Evolutionary conservation across 495 filamentous ascomycete genomes (phyloP), one percentile per base, ranked within the genome.

Genomic region (Neurospora discreta): DNA sequence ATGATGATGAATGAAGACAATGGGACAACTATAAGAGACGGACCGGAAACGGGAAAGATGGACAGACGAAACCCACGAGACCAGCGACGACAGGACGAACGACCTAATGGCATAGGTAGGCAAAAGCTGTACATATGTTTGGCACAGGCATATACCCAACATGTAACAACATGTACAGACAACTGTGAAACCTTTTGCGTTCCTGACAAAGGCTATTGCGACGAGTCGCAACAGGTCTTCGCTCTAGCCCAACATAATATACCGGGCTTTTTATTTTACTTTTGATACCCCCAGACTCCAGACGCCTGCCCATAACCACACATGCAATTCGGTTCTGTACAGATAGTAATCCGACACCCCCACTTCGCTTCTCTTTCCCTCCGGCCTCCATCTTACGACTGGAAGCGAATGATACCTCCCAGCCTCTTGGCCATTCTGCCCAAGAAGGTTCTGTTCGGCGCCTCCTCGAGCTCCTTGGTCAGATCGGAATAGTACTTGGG

Each of bases 401-500:
- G 79, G 52, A 92, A 81, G 67, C 90, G 84, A 68, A 94, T 80
- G 71, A 90, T 78, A n/a, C 91, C 91, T 75, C 84, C 86, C 75
- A 92, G 76, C 73, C 83, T 87, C 75, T 90, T 89, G 71, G 80
- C 72, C 72, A 89, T 67, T 69, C 87, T 83, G 3, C 84, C 84
- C 38, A 87, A 75, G 80, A 84, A 91, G 60, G 87, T 86, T 33
- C 92, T 82, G 52, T 78, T 83, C 33, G 91, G 91, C 20, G 90
- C 92, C 79, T 89, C 90, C 68, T 90, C 87, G 44, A 93, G 87
- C 80, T 94, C 94, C 70, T 82, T 84, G 71, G 92, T 77, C 6
- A 97, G 78, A 73, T 91, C 85, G 36, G 88, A 85, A 77, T 95
- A 97, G 79, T 97, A 88, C 5, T 85, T 88, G 38, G 93, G 93